Percentiles rank a stretch among this genome's conserved stretches.
These are phyloP conservation scores for Inga leiocalycina DNA, from an alignment of 306 rosid genomes.

Conservation along the genomic window DNA sequence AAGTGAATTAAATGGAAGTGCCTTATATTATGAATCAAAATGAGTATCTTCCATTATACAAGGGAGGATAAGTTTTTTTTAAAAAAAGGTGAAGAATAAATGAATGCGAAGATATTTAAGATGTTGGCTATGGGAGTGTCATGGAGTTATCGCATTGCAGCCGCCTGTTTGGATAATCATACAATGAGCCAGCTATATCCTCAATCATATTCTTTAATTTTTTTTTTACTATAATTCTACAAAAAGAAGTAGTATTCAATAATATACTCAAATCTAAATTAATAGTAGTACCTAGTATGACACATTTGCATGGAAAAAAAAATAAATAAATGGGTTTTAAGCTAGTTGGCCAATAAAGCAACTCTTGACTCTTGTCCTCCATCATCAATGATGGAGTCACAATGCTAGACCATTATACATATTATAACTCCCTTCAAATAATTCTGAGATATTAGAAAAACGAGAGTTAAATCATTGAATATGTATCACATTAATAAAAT, in stretches of 20 bases:
- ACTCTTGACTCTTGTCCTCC: not conserved
- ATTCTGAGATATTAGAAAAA: too few relatives aligned
- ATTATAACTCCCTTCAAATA: too few relatives aligned
- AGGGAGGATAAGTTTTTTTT: conserved; percentile 36
- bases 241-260: too few relatives aligned
- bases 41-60: not conserved
- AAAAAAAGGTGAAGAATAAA: conserved; percentile 42
- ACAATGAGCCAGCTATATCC: not conserved
- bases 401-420: too few relatives aligned
- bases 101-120: conserved; percentile 44
- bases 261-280: too few relatives aligned
- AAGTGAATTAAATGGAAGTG: too few relatives aligned
- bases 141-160: not conserved
- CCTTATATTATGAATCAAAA: too few relatives aligned
- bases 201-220: not conserved
- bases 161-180: not conserved
- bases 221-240: not conserved
- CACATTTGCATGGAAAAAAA: not conserved
- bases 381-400: not conserved
- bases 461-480: too few relatives aligned
- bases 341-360: not conserved
- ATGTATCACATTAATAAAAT: too few relatives aligned
- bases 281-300: not conserved
- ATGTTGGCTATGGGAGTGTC: conserved; percentile 33
- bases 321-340: not conserved